Base-by-base conservation (phyloP, 371 early-diverging fungal species). In the Choanephora cucurbitarum region DNA sequence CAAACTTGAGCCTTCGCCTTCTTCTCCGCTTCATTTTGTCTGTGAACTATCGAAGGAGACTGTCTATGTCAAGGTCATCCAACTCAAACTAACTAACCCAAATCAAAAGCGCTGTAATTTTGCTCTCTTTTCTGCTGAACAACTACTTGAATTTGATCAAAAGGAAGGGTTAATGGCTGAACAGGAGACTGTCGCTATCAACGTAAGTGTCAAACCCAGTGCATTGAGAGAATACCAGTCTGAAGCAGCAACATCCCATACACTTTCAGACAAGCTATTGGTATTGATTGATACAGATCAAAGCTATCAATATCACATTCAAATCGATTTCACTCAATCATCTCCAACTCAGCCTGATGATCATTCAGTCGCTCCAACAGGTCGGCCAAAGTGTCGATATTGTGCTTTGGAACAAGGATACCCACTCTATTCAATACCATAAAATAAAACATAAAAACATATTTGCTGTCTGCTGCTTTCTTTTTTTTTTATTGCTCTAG, bases 321-420 rank as follows among this genome's bases (percentile, higher is more conserved):
- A 17, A 1, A 44, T 57, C 8, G 57, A 57, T 39, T 57, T 49
- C 23, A 49, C 49, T 1, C 15, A 18, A 22, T 28, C 28, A 3
- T 28, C 28, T 28, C 28, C 28, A 28, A 5, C 28, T n/a, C n/a
- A n/a, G n/a, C 41, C 49, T 1, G 39, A 60, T 28, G 50, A 49
- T 21, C 32, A 58, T 14, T 15, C 14, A 47, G 22, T 11, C 2
- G 33, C 21, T 14, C n/a, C 42, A 41, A 19, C 43, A n/a, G 39
- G 33, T 47, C 50, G 57, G 43, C 62, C 62, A 5, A 52, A 62
- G 47, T 62, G 62, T 28, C 45, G 44, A 6, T 62, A 40, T 22
- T 62, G 62, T 52, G 57, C 57, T 8, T 19, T 62, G 23, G 62
- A 62, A 56, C 50, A 55, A 37, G 62, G 62, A 22, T 62, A 51